Conservation (phyloP, 371 early-diverging fungal genomes). For the Rhizopus microsporus region DNA sequence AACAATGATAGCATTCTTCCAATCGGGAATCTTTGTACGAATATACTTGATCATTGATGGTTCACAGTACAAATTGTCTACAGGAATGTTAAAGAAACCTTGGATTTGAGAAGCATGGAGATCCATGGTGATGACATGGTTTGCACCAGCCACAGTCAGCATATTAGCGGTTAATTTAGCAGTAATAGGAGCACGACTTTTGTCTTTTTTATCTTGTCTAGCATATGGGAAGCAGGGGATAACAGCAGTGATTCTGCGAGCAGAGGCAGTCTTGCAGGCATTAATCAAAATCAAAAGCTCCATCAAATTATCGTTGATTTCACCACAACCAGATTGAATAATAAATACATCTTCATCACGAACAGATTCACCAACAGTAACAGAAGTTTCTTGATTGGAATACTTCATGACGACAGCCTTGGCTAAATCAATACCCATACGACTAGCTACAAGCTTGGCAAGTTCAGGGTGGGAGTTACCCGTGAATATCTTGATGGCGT, state of each 20-base stretch:
- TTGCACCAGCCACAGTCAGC: constrained; percentile 92
- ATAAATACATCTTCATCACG: constrained; percentile 92
- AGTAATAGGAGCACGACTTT: constrained; percentile 91
- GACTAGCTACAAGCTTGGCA: constrained; percentile 86
- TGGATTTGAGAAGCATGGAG: constrained; percentile 96
- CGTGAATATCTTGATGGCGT: constrained; percentile 89
- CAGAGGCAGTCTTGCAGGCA: constrained; percentile 96
- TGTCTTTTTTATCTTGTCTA: constrained; percentile 95
- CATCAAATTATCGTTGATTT: constrained; percentile 94
- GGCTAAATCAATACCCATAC: constrained; percentile 86
- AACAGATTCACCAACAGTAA: constrained; percentile 96
- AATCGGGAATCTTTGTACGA: constrained; percentile 79
- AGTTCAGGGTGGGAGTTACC: constrained; percentile 96
- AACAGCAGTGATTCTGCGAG: constrained; percentile 93
- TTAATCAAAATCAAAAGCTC: constrained; percentile 95
- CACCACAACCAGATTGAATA: constrained; percentile 88
- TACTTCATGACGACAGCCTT: constrained; percentile 92
- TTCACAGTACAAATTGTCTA: constrained; percentile 95
- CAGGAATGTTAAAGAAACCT: constrained; percentile 98
- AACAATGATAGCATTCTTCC: constrained; percentile 87
- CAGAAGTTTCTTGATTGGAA: constrained; percentile 96
- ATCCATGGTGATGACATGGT: constrained; percentile 99
- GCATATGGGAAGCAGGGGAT: constrained; percentile 98
- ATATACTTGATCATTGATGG: constrained; percentile 93
- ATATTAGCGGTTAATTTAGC: constrained; percentile 95